A percentile compares a stretch with the other conserved stretches of the same genome.
Evolutionary conservation across 2,329 filamentous ascomycete species (phyloP).

Genomic region (Conoideocrella luteorostrata): DNA sequence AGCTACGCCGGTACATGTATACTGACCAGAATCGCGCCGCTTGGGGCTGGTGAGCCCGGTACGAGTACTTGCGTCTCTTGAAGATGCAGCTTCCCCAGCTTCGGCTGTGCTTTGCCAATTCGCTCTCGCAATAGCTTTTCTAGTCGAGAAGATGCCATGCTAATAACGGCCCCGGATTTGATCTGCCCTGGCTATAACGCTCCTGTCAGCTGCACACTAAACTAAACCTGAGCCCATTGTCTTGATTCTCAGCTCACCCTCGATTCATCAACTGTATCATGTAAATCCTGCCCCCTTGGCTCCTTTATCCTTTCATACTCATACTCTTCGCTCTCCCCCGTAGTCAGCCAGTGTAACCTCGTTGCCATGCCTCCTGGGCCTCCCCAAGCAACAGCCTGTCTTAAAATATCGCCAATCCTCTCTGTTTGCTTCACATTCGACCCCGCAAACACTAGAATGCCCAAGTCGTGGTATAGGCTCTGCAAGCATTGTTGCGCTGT

Average conservation of each 20-base stretch:
- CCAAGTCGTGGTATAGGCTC: constrained; percentile 25
- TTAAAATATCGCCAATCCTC: constrained; percentile 18
- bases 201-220: constrained; percentile 1
- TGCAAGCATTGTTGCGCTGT: constrained; percentile 3
- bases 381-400: constrained; percentile 9
- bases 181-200: constrained; percentile 1
- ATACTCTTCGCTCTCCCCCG: constrained; percentile 2
- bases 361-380: constrained; percentile 11
- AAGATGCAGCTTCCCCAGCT: constrained; percentile 3
- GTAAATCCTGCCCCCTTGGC: constrained; percentile 4
- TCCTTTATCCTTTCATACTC: constrained; percentile 3
- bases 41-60: constrained; percentile 8
- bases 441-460: constrained; percentile 24
- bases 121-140: constrained; percentile 6
- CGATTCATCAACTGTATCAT: constrained; percentile 6
- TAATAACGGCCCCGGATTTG: constrained; percentile 10
- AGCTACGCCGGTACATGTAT: too few relatives aligned
- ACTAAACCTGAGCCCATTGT: background rate
- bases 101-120: constrained; percentile 2
- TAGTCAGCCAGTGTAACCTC: constrained; percentile 3
- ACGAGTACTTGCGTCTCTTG: constrained; percentile 11
- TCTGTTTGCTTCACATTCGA: constrained; percentile 14
- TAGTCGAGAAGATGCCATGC: constrained; percentile 10
- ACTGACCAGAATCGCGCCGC: constrained; percentile 10
- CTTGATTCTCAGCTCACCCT: constrained; percentile 8